Base-by-base conservation (phyloP, 768 basidiomycete species). In the Pulveroboletus ravenelii region DNA sequence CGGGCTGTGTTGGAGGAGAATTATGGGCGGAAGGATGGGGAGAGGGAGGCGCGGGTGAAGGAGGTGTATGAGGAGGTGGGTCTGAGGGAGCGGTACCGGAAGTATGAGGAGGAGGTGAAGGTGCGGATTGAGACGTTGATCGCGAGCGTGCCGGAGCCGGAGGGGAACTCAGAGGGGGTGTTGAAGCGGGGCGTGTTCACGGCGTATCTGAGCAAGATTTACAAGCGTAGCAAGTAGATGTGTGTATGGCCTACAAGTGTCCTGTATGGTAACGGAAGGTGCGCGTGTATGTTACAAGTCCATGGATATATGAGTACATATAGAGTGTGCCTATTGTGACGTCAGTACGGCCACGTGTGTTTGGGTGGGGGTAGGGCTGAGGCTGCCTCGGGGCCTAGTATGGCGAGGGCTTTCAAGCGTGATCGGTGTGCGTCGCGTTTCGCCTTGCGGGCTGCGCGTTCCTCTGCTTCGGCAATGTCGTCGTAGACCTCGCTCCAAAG, bases 141-240 rank as follows among this genome's bases (percentile, higher is more conserved):
- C 57, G 82, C 79, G 23, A 69, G 64, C 9, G 85, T 96, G 25
- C 85, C 86, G 0, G 90, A 90, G 72, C 67, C 64, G 8, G 62
- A 65, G 40, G 55, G 60, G 59, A 10, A 72, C 67, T 10, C 70
- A 63, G 30, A 79, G 62, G 66, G 74, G 23, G 69, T 74, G 20
- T 64, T 84, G 71, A 79, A 70, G 63, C 70, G 74, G 47, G 83
- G 82, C 54, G 87, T 96, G 51, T 95, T 97, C 70, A 78, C 76
- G 53, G 83, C 78, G 60, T 97, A 96, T 74, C 71, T 98, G 65
- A 78, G 79, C 53, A 98, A 98, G 77, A 94, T 98, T 32, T 80
- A 83, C 59, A 76, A 77, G 68, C 74, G 82, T 54, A 78, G 70
- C 54, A 82, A 80, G 72, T 84, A 29, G 5, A 10, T 4, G 20